Evolutionary conservation across 164 flowering plant species (phyloP).

Genomic region (Stephania cephalantha): DNA sequence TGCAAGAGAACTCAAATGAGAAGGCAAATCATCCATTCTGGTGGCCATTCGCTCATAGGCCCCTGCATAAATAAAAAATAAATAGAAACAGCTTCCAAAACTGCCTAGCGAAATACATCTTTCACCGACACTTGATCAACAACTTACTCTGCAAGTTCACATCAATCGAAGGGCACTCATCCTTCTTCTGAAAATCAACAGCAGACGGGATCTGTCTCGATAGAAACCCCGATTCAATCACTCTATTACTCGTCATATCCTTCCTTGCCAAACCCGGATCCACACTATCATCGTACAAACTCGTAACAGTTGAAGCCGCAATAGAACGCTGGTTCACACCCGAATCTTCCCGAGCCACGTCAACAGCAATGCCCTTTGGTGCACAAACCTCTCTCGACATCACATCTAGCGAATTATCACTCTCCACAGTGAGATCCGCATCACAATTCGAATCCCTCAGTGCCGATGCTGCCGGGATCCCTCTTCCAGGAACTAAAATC

Average conservation of each 20-base stretch:
- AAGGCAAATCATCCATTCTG: constrained; percentile 45
- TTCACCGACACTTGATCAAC: not conserved
- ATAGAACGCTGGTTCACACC: constrained; percentile 41
- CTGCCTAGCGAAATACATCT: constrained; percentile 14
- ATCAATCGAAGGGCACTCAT: constrained; percentile 32
- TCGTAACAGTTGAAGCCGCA: constrained; percentile 29
- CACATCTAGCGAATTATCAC: constrained; percentile 24
- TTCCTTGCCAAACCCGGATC: constrained; percentile 17
- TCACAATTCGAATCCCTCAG: constrained; percentile 17
- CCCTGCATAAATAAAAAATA: constrained; percentile 46
- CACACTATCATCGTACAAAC: constrained; percentile 23
- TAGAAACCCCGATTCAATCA: constrained; percentile 11
- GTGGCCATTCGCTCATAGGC: constrained; percentile 57
- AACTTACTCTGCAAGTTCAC: constrained; percentile 43
- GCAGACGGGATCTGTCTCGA: constrained; percentile 20
- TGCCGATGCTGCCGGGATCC: constrained; percentile 6
- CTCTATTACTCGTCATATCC: constrained; percentile 15
- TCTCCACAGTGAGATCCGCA: constrained; percentile 16
- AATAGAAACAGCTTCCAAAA: constrained; percentile 19
- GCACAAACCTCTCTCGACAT: constrained; percentile 16
- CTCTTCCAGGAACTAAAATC: constrained; percentile 40
- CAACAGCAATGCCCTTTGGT: constrained; percentile 18
- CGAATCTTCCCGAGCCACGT: constrained; percentile 41
- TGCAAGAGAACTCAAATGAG: constrained; percentile 74
- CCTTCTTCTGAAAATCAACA: constrained; percentile 40